phyloP scores from a whole-genome alignment of 805 yeast genomes.

The Schizosaccharomyces cryophilus region DNA sequence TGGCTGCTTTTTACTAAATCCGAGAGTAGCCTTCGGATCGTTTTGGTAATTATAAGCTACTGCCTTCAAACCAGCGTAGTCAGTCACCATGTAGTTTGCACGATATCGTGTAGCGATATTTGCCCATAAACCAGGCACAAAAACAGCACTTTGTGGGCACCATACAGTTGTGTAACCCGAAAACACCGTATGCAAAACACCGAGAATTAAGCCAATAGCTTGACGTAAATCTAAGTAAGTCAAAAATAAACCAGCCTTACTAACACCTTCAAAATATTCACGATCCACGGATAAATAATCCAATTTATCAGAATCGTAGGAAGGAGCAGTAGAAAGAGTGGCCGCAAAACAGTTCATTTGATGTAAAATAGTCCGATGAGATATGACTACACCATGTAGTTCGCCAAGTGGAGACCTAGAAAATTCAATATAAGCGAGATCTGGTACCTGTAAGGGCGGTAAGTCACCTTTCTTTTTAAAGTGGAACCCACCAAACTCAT shows the following conservation, averaged over 20 bases:
- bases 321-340: constrained; percentile 25
- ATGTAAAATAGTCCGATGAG: constrained; percentile 66
- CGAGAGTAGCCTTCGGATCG: constrained; percentile 62
- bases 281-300: not conserved
- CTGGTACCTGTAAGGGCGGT: constrained; percentile 50
- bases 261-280: not conserved
- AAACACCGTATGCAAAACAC: constrained; percentile 56
- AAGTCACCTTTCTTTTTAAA: constrained; percentile 29
- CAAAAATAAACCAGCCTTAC: constrained; percentile 21
- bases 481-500: constrained; percentile 57
- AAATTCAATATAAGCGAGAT: constrained; percentile 81
- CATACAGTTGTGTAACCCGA: constrained; percentile 64
- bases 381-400: constrained; percentile 73
- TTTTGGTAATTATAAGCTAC: constrained; percentile 84
- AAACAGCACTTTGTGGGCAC: constrained; percentile 51
- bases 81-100: constrained; percentile 57
- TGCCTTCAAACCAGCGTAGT: constrained; percentile 67
- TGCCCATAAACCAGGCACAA: constrained; percentile 69
- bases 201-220: constrained; percentile 67
- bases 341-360: constrained; percentile 61
- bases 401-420: constrained; percentile 79
- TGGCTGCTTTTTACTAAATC: constrained; percentile 45
- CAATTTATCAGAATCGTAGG: not conserved
- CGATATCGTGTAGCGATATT: constrained; percentile 43
- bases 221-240: constrained; percentile 45